Base-by-base conservation (phyloP, 1,139 yeast genomes). In the Hemisphaericaspora subhashii region DNA sequence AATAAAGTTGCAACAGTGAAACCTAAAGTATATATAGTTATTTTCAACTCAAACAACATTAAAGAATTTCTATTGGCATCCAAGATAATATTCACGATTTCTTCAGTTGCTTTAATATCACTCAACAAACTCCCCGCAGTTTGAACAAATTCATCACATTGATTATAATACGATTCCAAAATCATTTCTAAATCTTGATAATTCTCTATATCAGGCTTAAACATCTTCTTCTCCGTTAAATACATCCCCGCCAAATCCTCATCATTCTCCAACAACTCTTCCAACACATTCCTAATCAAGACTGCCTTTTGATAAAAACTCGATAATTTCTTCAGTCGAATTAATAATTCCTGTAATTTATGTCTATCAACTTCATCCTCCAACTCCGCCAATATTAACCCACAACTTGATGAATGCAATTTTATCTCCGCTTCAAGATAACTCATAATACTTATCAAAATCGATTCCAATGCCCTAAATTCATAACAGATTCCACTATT, bases 61-160 rank as follows among this genome's bases (percentile, higher is more conserved):
- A 92, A 72, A 5, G 95, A 83, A 62, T 94, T 94, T 63, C 99
- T 81, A 57, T 90, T 92, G 1, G 98, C 89, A 61, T 94, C 99
- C 39, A 94, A 66, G 42, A 94, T 88, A 52, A 94, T 92, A 58
- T 94, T 94, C 43, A 89, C 94, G 53, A 94, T 89, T 57, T 94
- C 99, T 57, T 94, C 98, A 0, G 99, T 92, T 12, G 95, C 88
- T 46, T 83, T 79, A 51, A 94, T 92, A 60, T 92, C 95, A 47
- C 82, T 78, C 25, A 87, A 80, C 40, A 89, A 67, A 24, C 90
- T 83, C 35, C 88, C 96, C 0, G 95, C 85, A 42, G 88, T 89
- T 58, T 92, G 99, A 3, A 92, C 98, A 54, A 88, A 86, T 62
- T 94, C 98, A 55, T 94, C 98, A 59, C 95, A 86, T 53, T 92